Evolutionary conservation across 2,329 filamentous ascomycete genomes (phyloP).

Genomic region (Tolypocladium tundrense): DNA sequence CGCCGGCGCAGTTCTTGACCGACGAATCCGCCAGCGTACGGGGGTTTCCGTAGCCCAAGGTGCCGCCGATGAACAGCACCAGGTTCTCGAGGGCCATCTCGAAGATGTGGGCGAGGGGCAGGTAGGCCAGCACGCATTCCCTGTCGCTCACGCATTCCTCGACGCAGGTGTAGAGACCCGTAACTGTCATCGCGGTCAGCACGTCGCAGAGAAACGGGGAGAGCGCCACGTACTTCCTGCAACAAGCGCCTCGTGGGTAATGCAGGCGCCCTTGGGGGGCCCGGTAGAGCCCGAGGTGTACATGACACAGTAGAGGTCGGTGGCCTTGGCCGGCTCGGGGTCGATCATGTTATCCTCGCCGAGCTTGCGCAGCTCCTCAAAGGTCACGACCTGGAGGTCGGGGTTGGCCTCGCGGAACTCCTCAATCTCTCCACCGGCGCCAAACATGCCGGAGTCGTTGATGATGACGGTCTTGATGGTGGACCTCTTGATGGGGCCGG

Average conservation of each 20-base stretch:
- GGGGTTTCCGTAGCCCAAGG: constrained; percentile 86
- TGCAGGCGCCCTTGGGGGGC: constrained; percentile 76
- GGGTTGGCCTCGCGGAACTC: constrained; percentile 47
- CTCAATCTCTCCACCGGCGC: constrained; percentile 39
- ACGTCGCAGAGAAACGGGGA: not conserved
- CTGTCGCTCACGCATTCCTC: constrained; percentile 66
- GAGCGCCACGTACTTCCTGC: constrained; percentile 47
- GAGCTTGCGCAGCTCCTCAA: constrained; percentile 43
- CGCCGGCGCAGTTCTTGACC: constrained; percentile 81
- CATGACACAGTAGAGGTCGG: constrained; percentile 77
- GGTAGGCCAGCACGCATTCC: constrained; percentile 78
- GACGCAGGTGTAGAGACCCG: constrained; percentile 70
- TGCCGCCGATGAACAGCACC: constrained; percentile 79
- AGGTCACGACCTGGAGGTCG: constrained; percentile 41
- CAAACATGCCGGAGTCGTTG: constrained; percentile 47
- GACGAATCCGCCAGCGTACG: constrained; percentile 79
- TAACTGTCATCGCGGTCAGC: constrained; percentile 33
- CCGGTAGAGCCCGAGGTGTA: constrained; percentile 87
- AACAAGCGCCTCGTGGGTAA: constrained; percentile 71
- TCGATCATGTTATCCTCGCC: constrained; percentile 61
- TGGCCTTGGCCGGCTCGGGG: constrained; percentile 58
- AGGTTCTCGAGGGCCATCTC: constrained; percentile 95
- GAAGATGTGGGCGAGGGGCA: constrained; percentile 90
- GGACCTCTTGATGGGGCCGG: constrained; percentile 43
- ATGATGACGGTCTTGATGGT: constrained; percentile 52